phyloP scores from a whole-genome alignment of 1,139 yeast genomes.

The Zygotorulaspora mrakii region DNA sequence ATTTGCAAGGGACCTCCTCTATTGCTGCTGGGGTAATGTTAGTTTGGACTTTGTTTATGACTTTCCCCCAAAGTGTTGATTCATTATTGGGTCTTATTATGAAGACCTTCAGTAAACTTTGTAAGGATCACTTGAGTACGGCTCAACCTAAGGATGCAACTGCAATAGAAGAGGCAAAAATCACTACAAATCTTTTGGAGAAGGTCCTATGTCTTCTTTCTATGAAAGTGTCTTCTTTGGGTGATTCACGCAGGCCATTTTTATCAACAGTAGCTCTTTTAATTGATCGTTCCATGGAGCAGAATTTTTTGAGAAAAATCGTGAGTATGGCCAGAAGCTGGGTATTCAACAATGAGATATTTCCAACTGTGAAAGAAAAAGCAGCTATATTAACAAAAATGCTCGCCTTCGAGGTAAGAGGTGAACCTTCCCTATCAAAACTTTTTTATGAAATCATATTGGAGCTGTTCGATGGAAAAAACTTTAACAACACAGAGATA shows the following conservation, averaged over 20 bases:
- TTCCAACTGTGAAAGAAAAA: conserved; percentile 94
- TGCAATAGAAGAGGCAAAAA: conserved; percentile 57
- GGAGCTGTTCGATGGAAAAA: conserved; percentile 80
- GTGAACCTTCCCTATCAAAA: conserved; percentile 74
- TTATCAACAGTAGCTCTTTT: conserved; percentile 81
- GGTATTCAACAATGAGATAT: conserved; percentile 85
- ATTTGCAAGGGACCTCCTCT: conserved; percentile 74
- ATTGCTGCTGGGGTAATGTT: conserved; percentile 88
- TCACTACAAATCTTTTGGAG: conserved; percentile 71
- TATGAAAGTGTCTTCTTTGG: conserved; percentile 74
- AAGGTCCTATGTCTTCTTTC: conserved; percentile 76
- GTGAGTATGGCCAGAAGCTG: conserved; percentile 77
- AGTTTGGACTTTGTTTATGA: conserved; percentile 76
- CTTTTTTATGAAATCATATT: conserved; percentile 83
- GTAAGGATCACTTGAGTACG: conserved; percentile 81
- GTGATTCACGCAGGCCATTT: conserved; percentile 90
- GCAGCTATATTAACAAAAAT: conserved; percentile 92
- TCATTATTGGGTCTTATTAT: conserved; percentile 69
- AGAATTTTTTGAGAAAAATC: conserved; percentile 67
- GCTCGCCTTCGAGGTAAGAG: conserved; percentile 88
- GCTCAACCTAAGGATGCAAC: conserved; percentile 45
- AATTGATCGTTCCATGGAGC: conserved; percentile 83
- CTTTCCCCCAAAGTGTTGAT: conserved; percentile 70
- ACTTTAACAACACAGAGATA: conserved; percentile 78
- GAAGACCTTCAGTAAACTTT: conserved; percentile 82